Percentiles rank a stretch among this genome's conserved stretches.
These are phyloP conservation scores for Coemansia sp. DNA, from an alignment of 192 early-diverging fungal genomes.

Conservation along the genomic window DNA sequence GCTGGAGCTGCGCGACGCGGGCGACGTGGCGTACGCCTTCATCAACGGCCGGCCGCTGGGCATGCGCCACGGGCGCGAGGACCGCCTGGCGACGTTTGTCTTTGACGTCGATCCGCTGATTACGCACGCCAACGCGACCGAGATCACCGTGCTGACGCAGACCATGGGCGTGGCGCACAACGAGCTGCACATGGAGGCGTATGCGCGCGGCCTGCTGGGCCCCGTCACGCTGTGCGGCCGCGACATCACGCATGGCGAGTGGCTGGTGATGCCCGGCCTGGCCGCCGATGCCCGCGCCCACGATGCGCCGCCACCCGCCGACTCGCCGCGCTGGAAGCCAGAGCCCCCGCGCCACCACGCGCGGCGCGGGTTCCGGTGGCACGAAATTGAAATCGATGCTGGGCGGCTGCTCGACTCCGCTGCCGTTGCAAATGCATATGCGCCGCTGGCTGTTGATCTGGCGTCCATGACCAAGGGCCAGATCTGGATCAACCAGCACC, in stretches of 20 bases:
- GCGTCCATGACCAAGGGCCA: constrained; percentile 48
- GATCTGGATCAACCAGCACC: constrained; percentile 40
- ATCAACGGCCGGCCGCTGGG: constrained; percentile 14
- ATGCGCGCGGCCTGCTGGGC: constrained; percentile 34
- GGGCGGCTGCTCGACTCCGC: constrained; percentile 6
- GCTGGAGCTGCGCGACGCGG: constrained; percentile 32
- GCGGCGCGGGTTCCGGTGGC: constrained; percentile 13
- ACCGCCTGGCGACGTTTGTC: constrained; percentile 19
- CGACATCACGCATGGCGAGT: constrained; percentile 28
- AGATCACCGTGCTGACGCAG: constrained; percentile 29
- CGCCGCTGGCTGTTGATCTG: constrained; percentile 29
- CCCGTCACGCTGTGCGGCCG: constrained; percentile 22
- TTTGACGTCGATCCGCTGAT: constrained; percentile 13
- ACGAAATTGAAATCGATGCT: constrained; percentile 22
- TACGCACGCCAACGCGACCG: not conserved
- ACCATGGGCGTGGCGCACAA: constrained; percentile 49
- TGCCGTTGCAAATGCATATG: not conserved
- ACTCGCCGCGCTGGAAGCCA: not conserved
- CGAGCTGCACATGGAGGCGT: constrained; percentile 34
- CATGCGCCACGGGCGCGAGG: constrained; percentile 22
- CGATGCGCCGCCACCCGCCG: not conserved
- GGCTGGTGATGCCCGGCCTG: constrained; percentile 19
- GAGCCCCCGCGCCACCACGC: not conserved
- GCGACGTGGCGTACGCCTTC: constrained; percentile 33
- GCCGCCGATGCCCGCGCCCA: not conserved